Conservation (phyloP, 139 green algal genomes). For the Coelastrella sp. region DNA sequence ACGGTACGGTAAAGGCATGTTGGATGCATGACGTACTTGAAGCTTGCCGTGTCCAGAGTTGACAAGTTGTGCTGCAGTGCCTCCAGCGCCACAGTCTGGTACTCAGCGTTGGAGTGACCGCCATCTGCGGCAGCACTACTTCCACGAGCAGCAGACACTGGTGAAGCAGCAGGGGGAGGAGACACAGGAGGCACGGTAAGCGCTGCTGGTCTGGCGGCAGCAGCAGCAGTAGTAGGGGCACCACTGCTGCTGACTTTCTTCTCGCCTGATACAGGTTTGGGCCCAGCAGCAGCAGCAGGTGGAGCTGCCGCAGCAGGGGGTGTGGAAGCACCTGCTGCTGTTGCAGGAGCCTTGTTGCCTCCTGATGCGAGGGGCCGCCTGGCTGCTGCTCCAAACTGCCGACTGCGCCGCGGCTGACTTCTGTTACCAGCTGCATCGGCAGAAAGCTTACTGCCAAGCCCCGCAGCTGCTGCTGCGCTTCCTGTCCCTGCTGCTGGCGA, state of each 20-base stretch:
- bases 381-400: slow-evolving; percentile 31
- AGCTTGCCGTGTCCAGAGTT: slow-evolving; percentile 22
- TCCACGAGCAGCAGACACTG: background rate
- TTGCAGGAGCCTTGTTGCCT: background rate
- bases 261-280: background rate
- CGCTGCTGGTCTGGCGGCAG: too few relatives aligned
- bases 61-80: slow-evolving; percentile 49
- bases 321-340: background rate
- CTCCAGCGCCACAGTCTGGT: slow-evolving; percentile 30
- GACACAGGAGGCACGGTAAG: too few relatives aligned
- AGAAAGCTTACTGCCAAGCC: too few relatives aligned
- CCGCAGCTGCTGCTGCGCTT: background rate
- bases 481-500: background rate
- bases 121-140: background rate
- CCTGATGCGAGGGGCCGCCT: background rate
- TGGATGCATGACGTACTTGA: slow-evolving; percentile 14
- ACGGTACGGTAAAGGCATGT: too few relatives aligned
- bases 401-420: background rate
- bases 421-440: background rate
- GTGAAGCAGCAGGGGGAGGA: background rate
- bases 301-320: background rate
- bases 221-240: background rate
- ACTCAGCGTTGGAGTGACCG: slow-evolving; percentile 16
- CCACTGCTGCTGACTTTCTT: too few relatives aligned
- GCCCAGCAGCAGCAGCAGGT: background rate